Percentiles rank a stretch among this genome's conserved stretches.
These are phyloP conservation scores for Firmiana major DNA, from an alignment of 345 rosid species.

Conservation along the genomic window DNA sequence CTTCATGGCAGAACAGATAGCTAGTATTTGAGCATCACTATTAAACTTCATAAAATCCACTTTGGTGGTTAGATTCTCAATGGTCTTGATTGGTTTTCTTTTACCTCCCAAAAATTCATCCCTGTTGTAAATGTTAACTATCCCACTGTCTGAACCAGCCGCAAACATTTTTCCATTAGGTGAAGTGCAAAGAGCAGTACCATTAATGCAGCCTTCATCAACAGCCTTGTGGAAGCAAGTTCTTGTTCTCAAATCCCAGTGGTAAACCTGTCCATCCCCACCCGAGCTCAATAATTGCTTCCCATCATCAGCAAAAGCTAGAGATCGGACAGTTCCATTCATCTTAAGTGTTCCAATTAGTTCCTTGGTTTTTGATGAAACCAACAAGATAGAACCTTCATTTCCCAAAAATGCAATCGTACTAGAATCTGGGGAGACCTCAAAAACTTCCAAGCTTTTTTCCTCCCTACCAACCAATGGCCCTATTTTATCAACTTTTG, in stretches of 20 bases:
- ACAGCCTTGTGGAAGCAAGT: conserved; percentile 75
- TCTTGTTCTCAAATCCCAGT: conserved; percentile 88
- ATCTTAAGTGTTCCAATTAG: conserved; percentile 82
- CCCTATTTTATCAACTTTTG: conserved; percentile 72
- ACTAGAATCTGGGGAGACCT: conserved; percentile 78
- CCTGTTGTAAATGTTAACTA: conserved; percentile 81
- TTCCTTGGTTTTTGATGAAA: conserved; percentile 67
- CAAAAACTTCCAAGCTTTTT: conserved; percentile 89
- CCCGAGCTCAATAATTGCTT: conserved; percentile 74
- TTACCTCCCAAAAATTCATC: conserved; percentile 76
- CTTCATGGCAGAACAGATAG: conserved; percentile 71
- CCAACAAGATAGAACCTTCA: conserved; percentile 42
- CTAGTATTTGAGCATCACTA: conserved; percentile 76
- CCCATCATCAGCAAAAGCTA: conserved; percentile 72
- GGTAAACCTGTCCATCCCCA: conserved; percentile 86
- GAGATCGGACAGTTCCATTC: conserved; percentile 78
- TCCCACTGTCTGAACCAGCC: conserved; percentile 79
- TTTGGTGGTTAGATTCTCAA: conserved; percentile 75
- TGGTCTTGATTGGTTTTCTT: conserved; percentile 66
- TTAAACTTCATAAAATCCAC: conserved; percentile 82
- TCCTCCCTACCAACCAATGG: conserved; percentile 95
- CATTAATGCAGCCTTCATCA: conserved; percentile 81
- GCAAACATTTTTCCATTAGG: conserved; percentile 57
- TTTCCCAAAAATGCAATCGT: conserved; percentile 81
- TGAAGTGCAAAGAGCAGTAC: conserved; percentile 67